Evolutionary conservation across 345 rosid species (phyloP), one percentile per base, ranked within the genome.

Genomic region (Theobroma cacao): DNA sequence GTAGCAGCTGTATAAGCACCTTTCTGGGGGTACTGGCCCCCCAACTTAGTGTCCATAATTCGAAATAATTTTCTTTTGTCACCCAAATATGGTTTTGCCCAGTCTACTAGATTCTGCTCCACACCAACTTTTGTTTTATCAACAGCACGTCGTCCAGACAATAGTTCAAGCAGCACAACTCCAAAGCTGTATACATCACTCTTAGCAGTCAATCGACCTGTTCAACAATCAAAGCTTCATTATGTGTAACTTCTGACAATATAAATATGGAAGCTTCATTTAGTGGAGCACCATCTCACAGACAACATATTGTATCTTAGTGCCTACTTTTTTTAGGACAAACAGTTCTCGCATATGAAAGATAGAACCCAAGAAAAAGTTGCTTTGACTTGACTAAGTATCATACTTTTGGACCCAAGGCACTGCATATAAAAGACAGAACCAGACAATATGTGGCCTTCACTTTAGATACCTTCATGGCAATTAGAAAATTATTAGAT

Each of bases 111-210:
- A 77, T 85, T 92, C 84, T 96, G 97, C 84, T 94, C 99, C 78
- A 82, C 82, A 58, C 95, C 97, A 40, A 85, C 81, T 88, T 92
- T 96, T 64, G 90, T 74, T 83, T 90, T 96, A 74, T 94, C 98
- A n/a, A 96, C 90, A 0, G 99, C 98, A 58, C 94, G 89, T 73
- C 97, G 77, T 30, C 99, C 99, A 17, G 97, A 96, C 77, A 96
- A 85, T 65, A 96, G 82, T 82, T 96, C 99, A 10, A 96, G 91
- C 75, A 96, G 82, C 77, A 96, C 98, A 58, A 96, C 99, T 61
- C 99, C 99, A 3, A 96, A 96, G 80, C 98, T 96, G 78, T 94
- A 96, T 59, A 96, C 98, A 24, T 96, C 99, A 65, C 99, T 93
- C 85, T 94, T 94, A 3, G 98, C 88, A 13, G 99, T 90, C 73